Evolutionary conservation across 2,329 filamentous ascomycete species (phyloP).

Genomic region (Hypoxylon sp.): DNA sequence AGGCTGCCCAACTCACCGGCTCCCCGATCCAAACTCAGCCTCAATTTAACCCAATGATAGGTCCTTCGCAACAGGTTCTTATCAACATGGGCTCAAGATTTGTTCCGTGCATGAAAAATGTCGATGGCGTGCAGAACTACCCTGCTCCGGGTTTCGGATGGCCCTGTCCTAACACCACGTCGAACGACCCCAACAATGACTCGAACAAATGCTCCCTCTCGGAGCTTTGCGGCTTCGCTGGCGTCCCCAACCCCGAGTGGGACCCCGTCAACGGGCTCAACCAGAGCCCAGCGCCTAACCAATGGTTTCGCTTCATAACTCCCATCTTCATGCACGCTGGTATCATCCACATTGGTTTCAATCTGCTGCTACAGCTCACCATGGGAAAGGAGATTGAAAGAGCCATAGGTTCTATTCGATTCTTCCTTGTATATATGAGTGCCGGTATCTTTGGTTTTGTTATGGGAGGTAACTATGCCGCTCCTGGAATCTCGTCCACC

Average conservation of each 20-base stretch:
- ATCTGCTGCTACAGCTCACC: constrained; percentile 90
- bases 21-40: constrained; percentile 84
- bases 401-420: constrained; percentile 88
- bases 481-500: constrained; percentile 82
- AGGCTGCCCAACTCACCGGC: constrained; percentile 82
- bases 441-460: constrained; percentile 97
- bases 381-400: constrained; percentile 93
- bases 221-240: constrained; percentile 85
- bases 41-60: constrained; percentile 96
- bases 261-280: constrained; percentile 59
- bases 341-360: constrained; percentile 95
- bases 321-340: constrained; percentile 97
- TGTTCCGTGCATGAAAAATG: constrained; percentile 93
- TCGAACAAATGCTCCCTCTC: constrained; percentile 77
- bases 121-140: constrained; percentile 71
- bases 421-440: constrained; percentile 88
- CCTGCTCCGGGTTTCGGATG: constrained; percentile 64
- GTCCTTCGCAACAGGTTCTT: constrained; percentile 87
- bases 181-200: constrained; percentile 61
- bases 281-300: constrained; percentile 77
- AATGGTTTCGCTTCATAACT: constrained; percentile 97
- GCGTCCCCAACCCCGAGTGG: constrained; percentile 76
- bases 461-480: constrained; percentile 92
- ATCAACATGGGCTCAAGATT: constrained; percentile 98
- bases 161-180: constrained; percentile 86